Base-by-base conservation (phyloP, 2,329 filamentous ascomycete genomes). In the Daldinia sp. region DNA sequence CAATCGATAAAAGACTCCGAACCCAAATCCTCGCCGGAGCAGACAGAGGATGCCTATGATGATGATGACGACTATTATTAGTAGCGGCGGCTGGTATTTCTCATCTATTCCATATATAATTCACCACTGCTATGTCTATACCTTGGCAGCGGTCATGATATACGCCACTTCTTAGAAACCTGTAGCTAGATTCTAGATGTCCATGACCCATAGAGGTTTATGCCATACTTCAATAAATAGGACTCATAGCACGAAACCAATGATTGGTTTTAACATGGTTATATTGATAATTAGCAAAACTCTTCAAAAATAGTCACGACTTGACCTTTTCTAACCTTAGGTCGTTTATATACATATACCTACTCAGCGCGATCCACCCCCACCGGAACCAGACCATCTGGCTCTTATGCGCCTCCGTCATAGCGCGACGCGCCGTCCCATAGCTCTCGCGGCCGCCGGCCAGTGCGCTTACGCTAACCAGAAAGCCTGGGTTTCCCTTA, bases 331-430 rank as follows among this genome's bases (percentile, higher is more conserved):
- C 86, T 35, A 88, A 78, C 76, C 84, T 87, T 80, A 99, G 78
- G 79, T 98, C 94, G 80, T 99, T 99, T 35, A 98, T 87, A 64
- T 94, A 87, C 96, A 99, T 98, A 81, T 98, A 99, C 68, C 96
- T 86, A 76, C 94, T 96, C 64, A 97, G 79, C 0, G 88, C 86
- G 77, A 99, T 97, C 94, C 94, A 99, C 2, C 94, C 93, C 88
- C 94, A 98, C 6, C 96, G 89, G 78, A 98, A 99, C 96, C 96
- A 99, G 41, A 93, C 89, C 96, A 99, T 99, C 86, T 99, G 96
- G 80, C 94, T 98, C 81, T 89, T 85, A 83, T 99, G 96, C 30
- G 93, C 95, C 61, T 87, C 86, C 1, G 92, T 94, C 96, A 99
- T 99, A 35, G 96, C 94, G 61, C 83, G 86, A 82, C 94, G 91